Evolutionary conservation across 23 red algal genomes (phyloP), one percentile per base, ranked within the genome.

Genomic region (Gracilaria gracilis): DNA sequence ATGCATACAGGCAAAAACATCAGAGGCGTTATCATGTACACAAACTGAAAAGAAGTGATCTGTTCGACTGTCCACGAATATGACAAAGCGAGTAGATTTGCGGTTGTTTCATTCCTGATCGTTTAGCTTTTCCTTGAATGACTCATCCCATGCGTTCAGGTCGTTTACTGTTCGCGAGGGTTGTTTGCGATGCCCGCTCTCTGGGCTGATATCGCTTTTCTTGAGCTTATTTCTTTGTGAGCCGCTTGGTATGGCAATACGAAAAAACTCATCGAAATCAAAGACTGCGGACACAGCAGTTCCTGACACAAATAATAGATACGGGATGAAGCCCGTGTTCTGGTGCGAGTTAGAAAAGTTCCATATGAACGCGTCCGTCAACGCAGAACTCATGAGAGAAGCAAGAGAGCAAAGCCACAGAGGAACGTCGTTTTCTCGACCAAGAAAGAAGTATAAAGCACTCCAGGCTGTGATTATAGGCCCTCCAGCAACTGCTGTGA

Each of bases 1-100:
- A 93, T 99, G 93, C 97, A 99, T 57, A 48, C 89, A 37, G 97
- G 97, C 65, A 91, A 84, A 61, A 77, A 92, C 36, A 96, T 99
- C 59, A 84, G 97, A 47, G 90, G 91, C 4, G 91, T 99, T 67
- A 75, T 98, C 21, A 48, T 94, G 71, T 95, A 87, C 58, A 71
- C 61, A 12, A 25, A 65, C 9, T 65, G 12, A 65, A 21, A 32
- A 27, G 25, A 21, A 31, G 61, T 65, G 9, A 24, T 28, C 24
- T 4, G 0, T 32, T 21, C 8, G 23, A 24, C 61, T 65, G 19
- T 65, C 61, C 27, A 3, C 12, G 25, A 1, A 28, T 25, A 24
- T 4, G 61, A 24, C 2, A 66, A 27, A 21, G 16, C 72, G 46
- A 80, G 24, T 27, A 55, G 17, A 9, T 81, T 7, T 46, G 11